Conservation (phyloP, 1,139 yeast genomes). For the Pichia sp. region DNA sequence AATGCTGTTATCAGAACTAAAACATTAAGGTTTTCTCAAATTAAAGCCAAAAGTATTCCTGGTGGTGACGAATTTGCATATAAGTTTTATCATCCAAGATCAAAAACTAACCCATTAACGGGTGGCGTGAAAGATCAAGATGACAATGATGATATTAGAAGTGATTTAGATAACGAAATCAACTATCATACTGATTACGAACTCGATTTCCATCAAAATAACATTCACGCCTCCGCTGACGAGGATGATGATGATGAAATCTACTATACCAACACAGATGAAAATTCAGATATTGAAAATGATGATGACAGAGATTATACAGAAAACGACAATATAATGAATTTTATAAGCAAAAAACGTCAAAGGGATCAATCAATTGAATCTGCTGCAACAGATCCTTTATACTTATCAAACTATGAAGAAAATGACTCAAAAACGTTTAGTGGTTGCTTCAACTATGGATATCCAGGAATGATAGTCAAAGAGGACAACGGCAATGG, state of each 20-base stretch:
- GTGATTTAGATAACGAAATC: not conserved
- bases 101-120: too few relatives aligned
- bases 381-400: constrained; percentile 9
- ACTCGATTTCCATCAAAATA: not conserved
- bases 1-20: constrained; percentile 1
- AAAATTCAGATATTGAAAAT: not conserved
- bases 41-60: not conserved
- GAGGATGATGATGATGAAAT: constrained; percentile 2
- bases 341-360: constrained; percentile 1
- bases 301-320: not conserved
- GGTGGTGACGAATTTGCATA: not conserved
- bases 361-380: constrained; percentile 9
- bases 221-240: not conserved
- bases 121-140: not conserved
- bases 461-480: constrained; percentile 7
- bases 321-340: not conserved
- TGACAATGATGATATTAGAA: not conserved
- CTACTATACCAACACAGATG: not conserved
- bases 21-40: too few relatives aligned
- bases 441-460: constrained; percentile 10
- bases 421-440: constrained; percentile 7
- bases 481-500: constrained; percentile 6
- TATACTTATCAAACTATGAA: constrained; percentile 7
- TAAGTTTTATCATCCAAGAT: not conserved
- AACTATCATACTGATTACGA: not conserved